Percentiles rank a stretch among this genome's conserved stretches.
Conservation (phyloP, 768 basidiomycete genomes). For the Mycena floridula region DNA sequence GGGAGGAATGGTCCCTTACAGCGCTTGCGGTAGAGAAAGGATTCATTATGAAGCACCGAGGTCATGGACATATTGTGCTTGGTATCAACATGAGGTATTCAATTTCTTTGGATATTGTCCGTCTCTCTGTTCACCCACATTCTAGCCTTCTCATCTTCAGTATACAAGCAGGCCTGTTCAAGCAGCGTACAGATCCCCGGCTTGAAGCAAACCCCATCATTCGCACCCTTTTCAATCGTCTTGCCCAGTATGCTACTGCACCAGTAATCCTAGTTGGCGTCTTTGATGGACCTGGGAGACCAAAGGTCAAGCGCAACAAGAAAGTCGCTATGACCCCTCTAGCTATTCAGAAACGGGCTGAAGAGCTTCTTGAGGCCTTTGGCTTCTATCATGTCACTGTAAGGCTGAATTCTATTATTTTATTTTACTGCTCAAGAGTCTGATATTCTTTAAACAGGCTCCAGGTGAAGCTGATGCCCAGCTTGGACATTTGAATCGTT, state of each 20-base stretch:
- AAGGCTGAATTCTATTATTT: neutral
- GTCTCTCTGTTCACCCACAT: too few species aligned
- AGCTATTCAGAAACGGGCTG: neutral
- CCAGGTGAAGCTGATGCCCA: neutral
- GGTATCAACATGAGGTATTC: neutral
- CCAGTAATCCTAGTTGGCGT: conserved; percentile 36
- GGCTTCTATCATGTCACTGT: neutral
- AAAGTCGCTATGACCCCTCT: conserved; percentile 2
- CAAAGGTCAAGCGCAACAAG: conserved; percentile 30
- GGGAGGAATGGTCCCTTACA: neutral
- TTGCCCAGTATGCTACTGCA: conserved; percentile 23
- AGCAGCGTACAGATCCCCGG: neutral
- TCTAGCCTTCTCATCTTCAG: neutral
- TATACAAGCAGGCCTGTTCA: neutral
- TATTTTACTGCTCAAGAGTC: neutral
- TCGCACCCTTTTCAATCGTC: conserved; percentile 32
- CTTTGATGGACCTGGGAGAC: conserved; percentile 38
- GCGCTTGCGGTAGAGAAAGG: neutral
- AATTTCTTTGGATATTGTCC: too few species aligned
- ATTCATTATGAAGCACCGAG: neutral
- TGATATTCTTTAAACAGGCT: too few species aligned
- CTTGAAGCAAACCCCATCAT: conserved; percentile 19
- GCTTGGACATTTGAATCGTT: neutral
- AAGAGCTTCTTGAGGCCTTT: neutral
- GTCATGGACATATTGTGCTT: neutral